These are phyloP conservation scores for Cadophora malorum DNA, from an alignment of 2,329 filamentous ascomycete species.

Conservation along the genomic window DNA sequence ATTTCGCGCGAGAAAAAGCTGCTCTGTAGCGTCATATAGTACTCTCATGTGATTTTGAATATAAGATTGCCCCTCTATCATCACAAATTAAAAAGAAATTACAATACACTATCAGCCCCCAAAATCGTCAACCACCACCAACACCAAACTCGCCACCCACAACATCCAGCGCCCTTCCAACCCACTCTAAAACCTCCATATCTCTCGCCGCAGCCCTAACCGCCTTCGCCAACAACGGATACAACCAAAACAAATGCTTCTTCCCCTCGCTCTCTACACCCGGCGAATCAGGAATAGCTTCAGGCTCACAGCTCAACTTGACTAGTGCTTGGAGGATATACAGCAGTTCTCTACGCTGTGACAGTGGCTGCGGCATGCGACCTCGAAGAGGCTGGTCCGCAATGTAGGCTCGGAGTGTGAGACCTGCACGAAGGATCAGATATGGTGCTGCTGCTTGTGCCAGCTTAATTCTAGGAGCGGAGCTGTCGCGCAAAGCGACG, in stretches of 20 bases:
- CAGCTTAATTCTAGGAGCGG: slow-evolving; percentile 51
- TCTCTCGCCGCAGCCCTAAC: slow-evolving; percentile 67
- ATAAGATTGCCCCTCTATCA: background rate
- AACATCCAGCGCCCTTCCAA: slow-evolving; percentile 66
- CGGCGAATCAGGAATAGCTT: slow-evolving; percentile 66
- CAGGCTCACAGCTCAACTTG: slow-evolving; percentile 70
- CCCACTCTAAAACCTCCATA: slow-evolving; percentile 61
- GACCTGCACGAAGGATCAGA: slow-evolving; percentile 79
- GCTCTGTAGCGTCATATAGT: background rate
- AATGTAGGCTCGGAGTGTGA: slow-evolving; percentile 84
- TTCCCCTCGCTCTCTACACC: slow-evolving; percentile 62
- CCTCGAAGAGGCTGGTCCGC: slow-evolving; percentile 91
- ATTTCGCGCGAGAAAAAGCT: background rate
- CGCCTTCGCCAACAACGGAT: slow-evolving; percentile 75
- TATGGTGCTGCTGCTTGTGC: slow-evolving; percentile 80
- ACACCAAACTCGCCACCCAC: slow-evolving; percentile 62
- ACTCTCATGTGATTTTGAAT: background rate
- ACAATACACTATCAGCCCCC: slow-evolving; percentile 14
- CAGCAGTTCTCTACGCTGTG: slow-evolving; percentile 78
- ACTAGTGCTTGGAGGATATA: slow-evolving; percentile 73
- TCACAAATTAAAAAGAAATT: background rate
- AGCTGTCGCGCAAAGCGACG: slow-evolving; percentile 59
- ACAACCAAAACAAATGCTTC: slow-evolving; percentile 82
- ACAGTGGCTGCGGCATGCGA: slow-evolving; percentile 84
- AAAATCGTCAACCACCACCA: slow-evolving; percentile 26